Conservation (phyloP, 768 basidiomycete species). For the Termitomyces bulborhizus region DNA sequence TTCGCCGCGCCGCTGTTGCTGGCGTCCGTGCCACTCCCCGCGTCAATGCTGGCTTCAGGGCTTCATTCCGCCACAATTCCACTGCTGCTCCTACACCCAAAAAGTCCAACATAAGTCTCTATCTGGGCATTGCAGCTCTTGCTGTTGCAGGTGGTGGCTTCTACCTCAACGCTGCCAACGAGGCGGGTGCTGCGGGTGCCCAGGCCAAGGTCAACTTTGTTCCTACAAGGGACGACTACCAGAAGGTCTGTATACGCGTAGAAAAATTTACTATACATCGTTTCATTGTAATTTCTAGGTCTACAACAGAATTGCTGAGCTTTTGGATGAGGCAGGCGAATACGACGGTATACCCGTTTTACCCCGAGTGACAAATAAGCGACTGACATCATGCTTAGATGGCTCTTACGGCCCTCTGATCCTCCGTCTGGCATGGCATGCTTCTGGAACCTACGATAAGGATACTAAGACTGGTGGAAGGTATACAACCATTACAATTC, state of each 20-base stretch:
- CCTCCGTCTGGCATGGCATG: slow-evolving; percentile 90
- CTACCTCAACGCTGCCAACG: slow-evolving; percentile 48
- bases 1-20: slow-evolving; percentile 37
- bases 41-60: slow-evolving; percentile 25
- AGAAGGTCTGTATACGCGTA: slow-evolving; percentile 50
- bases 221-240: slow-evolving; percentile 80
- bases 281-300: slow-evolving; percentile 40
- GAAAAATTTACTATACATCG: neutral
- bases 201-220: slow-evolving; percentile 64
- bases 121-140: slow-evolving; percentile 55
- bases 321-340: slow-evolving; percentile 66
- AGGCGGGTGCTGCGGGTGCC: slow-evolving; percentile 48
- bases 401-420: slow-evolving; percentile 86
- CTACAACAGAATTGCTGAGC: slow-evolving; percentile 82
- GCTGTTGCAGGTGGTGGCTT: slow-evolving; percentile 58
- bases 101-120: slow-evolving; percentile 51
- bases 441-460: slow-evolving; percentile 91
- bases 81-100: slow-evolving; percentile 41
- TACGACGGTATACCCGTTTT: slow-evolving; percentile 68
- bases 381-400: slow-evolving; percentile 36
- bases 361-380: slow-evolving; percentile 5
- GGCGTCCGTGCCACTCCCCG: slow-evolving; percentile 21
- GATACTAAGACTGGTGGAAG: slow-evolving; percentile 73
- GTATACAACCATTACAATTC: slow-evolving; percentile 26
- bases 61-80: slow-evolving; percentile 53